Conservation (phyloP, 768 basidiomycete genomes). For the Boletus coccyginus region DNA sequence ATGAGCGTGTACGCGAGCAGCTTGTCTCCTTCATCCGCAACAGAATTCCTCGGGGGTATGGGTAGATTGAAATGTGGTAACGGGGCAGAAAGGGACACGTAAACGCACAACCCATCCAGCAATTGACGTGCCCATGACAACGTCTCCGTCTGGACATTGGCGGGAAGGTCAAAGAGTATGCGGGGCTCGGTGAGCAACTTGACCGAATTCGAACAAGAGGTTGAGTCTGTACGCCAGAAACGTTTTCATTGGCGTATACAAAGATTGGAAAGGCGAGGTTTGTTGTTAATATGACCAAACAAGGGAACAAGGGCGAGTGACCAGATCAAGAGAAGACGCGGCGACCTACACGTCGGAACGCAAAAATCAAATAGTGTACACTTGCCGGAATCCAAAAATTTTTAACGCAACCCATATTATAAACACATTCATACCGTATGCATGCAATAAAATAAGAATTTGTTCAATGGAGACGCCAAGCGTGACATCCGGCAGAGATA, state of each 20-base stretch:
- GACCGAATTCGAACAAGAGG: conserved; percentile 30
- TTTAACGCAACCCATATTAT: too few relatives aligned
- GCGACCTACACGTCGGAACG: too few relatives aligned
- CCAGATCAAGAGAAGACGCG: too few relatives aligned
- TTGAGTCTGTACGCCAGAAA: conserved; percentile 10
- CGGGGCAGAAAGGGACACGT: conserved; percentile 21
- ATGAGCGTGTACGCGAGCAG: conserved; percentile 21
- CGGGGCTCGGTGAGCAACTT: conserved; percentile 34
- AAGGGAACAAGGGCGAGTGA: conserved; percentile 21
- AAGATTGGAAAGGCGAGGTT: conserved; percentile 25
- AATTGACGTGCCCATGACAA: conserved; percentile 34
- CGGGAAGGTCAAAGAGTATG: conserved; percentile 38
- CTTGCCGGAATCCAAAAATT: too few relatives aligned
- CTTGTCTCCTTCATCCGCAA: conserved; percentile 31
- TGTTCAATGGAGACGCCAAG: too few relatives aligned
- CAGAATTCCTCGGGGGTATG: conserved; percentile 44
- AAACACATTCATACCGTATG: too few relatives aligned
- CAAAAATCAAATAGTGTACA: too few relatives aligned
- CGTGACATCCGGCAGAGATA: too few relatives aligned
- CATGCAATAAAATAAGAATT: too few relatives aligned
- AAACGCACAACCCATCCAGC: conserved; percentile 36
- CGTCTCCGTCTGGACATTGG: conserved; percentile 14
- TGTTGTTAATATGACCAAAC: conserved; percentile 19
- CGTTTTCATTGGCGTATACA: conserved; percentile 12
- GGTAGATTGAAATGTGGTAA: conserved; percentile 22